Evolutionary conservation across 768 basidiomycete species (phyloP).

Genomic region (Piloderma croceum): DNA sequence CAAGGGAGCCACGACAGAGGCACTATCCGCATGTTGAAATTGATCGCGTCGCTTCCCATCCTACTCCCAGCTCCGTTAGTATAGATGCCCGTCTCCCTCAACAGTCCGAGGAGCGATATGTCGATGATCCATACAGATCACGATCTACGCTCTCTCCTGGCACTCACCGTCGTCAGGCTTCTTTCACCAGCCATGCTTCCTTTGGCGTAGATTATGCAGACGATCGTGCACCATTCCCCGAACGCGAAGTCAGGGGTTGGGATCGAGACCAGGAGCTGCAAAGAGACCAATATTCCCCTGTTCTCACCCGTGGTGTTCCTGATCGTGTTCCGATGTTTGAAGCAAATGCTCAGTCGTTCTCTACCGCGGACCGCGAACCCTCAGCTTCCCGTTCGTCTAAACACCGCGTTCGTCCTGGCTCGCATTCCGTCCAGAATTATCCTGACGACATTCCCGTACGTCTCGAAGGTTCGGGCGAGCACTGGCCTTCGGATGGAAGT

Average conservation of each 20-base stretch:
- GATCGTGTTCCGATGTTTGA: too few species aligned
- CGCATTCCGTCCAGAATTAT: background rate
- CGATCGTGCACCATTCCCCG: too few species aligned
- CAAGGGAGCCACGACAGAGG: background rate
- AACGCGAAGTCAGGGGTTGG: too few species aligned
- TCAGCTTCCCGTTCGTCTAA: too few species aligned
- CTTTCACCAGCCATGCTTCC: background rate
- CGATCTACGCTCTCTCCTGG: background rate
- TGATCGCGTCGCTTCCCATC: background rate
- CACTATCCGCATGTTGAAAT: background rate
- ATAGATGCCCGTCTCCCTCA: background rate
- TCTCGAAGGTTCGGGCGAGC: slow-evolving; percentile 6
- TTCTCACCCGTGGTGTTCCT: too few species aligned
- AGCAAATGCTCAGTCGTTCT: too few species aligned
- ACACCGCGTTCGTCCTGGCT: background rate
- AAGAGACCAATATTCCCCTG: too few species aligned
- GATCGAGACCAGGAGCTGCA: slow-evolving; percentile 1
- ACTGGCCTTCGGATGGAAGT: background rate
- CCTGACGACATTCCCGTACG: slow-evolving; percentile 3
- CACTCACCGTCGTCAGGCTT: background rate
- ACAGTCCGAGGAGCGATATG: background rate
- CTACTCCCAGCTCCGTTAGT: background rate
- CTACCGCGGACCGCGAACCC: too few species aligned
- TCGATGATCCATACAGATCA: background rate
- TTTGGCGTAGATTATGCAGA: background rate